phyloP scores from a whole-genome alignment of 106 monocot genomes.

The Chionographis japonica region DNA sequence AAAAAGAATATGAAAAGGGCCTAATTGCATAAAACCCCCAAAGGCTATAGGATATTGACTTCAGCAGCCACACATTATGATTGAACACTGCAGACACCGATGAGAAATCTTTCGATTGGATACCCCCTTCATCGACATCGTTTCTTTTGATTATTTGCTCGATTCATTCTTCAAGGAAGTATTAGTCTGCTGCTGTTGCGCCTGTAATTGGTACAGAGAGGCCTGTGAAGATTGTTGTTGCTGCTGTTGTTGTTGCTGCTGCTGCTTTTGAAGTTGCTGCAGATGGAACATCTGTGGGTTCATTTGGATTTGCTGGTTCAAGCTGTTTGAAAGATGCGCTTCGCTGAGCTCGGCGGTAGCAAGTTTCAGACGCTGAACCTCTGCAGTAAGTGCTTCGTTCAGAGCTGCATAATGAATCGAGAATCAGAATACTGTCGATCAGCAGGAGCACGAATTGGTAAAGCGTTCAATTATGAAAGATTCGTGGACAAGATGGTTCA shows the following conservation, averaged over 20 bases:
- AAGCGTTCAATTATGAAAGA: too few species aligned
- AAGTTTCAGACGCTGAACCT: conserved; percentile 81
- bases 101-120: too few species aligned
- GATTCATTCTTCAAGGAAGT: conserved; percentile 16
- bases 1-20: too few species aligned
- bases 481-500: too few species aligned
- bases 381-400: conserved; percentile 66
- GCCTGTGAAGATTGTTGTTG: conserved; percentile 34
- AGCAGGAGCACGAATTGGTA: too few species aligned
- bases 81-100: too few species aligned
- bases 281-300: conserved; percentile 56
- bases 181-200: conserved; percentile 29
- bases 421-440: not conserved
- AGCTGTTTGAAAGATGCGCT: conserved; percentile 25
- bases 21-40: too few species aligned
- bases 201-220: conserved; percentile 32
- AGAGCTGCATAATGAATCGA: conserved; percentile 30
- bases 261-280: conserved; percentile 43
- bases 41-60: too few species aligned
- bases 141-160: not conserved
- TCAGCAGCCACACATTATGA: too few species aligned
- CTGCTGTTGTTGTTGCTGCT: conserved; percentile 45
- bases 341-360: conserved; percentile 47
- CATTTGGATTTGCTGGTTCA: conserved; percentile 57
- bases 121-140: too few species aligned